phyloP scores from a whole-genome alignment of 83 land plant genomes.

The Thuja plicata region DNA sequence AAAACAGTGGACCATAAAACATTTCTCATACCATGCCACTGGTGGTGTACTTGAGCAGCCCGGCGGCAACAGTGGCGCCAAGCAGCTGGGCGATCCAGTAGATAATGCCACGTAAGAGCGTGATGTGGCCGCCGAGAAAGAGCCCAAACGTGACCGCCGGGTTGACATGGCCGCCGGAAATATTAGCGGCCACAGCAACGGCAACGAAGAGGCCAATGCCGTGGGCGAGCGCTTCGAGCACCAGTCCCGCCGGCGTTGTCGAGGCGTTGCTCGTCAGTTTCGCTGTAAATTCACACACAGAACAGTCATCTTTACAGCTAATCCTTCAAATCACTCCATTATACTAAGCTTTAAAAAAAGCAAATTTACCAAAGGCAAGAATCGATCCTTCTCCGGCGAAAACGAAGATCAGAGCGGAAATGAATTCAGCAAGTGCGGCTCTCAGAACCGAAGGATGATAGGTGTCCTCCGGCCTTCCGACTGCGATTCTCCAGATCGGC shows the following conservation, averaged over 20 bases:
- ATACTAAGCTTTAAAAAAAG: background rate
- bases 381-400: slow-evolving; percentile 81
- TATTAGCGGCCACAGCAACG: slow-evolving; percentile 57
- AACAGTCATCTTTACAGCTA: background rate
- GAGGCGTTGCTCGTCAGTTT: slow-evolving; percentile 42
- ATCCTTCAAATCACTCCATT: background rate
- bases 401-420: slow-evolving; percentile 67
- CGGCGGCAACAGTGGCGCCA: slow-evolving; percentile 52
- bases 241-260: slow-evolving; percentile 46
- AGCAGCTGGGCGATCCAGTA: slow-evolving; percentile 71
- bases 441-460: slow-evolving; percentile 50
- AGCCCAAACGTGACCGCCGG: slow-evolving; percentile 71
- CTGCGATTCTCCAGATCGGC: slow-evolving; percentile 42
- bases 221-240: slow-evolving; percentile 52
- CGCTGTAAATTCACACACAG: background rate
- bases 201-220: slow-evolving; percentile 53
- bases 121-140: slow-evolving; percentile 59
- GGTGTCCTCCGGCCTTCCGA: slow-evolving; percentile 52
- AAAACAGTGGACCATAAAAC: too few species aligned
- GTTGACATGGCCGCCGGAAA: slow-evolving; percentile 73
- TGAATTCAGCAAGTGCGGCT: slow-evolving; percentile 79
- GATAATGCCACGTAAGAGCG: slow-evolving; percentile 40
- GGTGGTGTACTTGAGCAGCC: slow-evolving; percentile 40
- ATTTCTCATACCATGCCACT: slow-evolving; percentile 30
- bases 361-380: slow-evolving; percentile 49